Evolutionary conservation across 2,329 filamentous ascomycete genomes (phyloP).

Genomic region (Trichoderma sp.): DNA sequence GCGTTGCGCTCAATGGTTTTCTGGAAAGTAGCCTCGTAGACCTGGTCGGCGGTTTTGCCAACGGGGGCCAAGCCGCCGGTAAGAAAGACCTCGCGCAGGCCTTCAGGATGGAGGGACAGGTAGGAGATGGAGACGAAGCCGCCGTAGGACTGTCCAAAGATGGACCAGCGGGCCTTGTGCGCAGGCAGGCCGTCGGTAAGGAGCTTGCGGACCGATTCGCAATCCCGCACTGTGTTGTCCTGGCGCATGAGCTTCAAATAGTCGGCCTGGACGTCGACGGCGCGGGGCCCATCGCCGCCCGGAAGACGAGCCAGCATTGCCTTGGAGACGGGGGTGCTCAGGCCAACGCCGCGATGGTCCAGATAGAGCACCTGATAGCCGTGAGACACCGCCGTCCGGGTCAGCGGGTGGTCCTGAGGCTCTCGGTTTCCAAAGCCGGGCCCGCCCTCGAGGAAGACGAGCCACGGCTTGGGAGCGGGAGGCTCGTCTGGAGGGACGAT

Average conservation of each 20-base stretch:
- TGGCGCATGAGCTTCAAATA: slow-evolving; percentile 86
- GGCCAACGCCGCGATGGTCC: slow-evolving; percentile 88
- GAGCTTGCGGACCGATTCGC: slow-evolving; percentile 78
- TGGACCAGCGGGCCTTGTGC: slow-evolving; percentile 76
- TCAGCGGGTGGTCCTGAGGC: slow-evolving; percentile 73
- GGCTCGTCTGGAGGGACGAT: slow-evolving; percentile 50
- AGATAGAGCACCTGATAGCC: slow-evolving; percentile 85
- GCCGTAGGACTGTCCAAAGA: slow-evolving; percentile 90
- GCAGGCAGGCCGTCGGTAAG: slow-evolving; percentile 70
- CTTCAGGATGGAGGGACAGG: slow-evolving; percentile 75
- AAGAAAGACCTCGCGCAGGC: slow-evolving; percentile 78
- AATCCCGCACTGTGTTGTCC: slow-evolving; percentile 86
- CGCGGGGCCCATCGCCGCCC: slow-evolving; percentile 49
- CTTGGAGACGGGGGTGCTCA: slow-evolving; percentile 78
- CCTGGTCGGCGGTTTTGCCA: slow-evolving; percentile 68
- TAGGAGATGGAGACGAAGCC: slow-evolving; percentile 86
- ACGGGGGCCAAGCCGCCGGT: slow-evolving; percentile 83
- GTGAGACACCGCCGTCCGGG: slow-evolving; percentile 69
- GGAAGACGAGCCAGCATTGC: slow-evolving; percentile 61
- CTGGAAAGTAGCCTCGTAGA: slow-evolving; percentile 72
- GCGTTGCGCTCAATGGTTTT: slow-evolving; percentile 72
- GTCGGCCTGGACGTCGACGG: slow-evolving; percentile 65
- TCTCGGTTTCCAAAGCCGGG: slow-evolving; percentile 76
- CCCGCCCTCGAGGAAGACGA: slow-evolving; percentile 81
- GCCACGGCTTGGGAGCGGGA: slow-evolving; percentile 53